Evolutionary conservation across 2,329 filamentous ascomycete species (phyloP).

Genomic region (Lojkania enalia): DNA sequence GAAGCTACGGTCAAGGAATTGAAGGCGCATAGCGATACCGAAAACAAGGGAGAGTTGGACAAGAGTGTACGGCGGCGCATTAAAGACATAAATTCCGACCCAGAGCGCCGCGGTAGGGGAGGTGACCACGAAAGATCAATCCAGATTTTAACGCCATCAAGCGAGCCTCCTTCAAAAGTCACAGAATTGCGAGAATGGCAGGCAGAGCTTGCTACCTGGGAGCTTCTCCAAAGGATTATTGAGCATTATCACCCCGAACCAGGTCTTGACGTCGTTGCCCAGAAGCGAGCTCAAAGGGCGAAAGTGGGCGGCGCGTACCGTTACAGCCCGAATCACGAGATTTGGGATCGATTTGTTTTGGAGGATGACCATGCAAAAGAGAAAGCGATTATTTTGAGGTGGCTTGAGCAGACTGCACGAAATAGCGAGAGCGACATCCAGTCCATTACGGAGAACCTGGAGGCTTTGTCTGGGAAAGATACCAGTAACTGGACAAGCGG

Average conservation of each 20-base stretch:
- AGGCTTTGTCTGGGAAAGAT: slow-evolving; percentile 70
- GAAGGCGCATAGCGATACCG: slow-evolving; percentile 49
- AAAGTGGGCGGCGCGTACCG: slow-evolving; percentile 38
- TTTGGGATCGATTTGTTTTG: slow-evolving; percentile 75
- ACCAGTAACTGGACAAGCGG: slow-evolving; percentile 75
- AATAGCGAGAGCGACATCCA: slow-evolving; percentile 71
- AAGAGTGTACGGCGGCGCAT: slow-evolving; percentile 39
- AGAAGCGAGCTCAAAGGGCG: slow-evolving; percentile 38
- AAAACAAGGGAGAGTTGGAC: slow-evolving; percentile 36
- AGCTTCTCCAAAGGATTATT: slow-evolving; percentile 75
- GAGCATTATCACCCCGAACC: slow-evolving; percentile 62
- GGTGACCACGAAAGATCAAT: slow-evolving; percentile 22
- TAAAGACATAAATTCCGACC: slow-evolving; percentile 31
- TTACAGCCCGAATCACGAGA: slow-evolving; percentile 64
- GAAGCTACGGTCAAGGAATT: slow-evolving; percentile 53
- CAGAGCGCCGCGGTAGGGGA: slow-evolving; percentile 15
- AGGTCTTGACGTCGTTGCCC: slow-evolving; percentile 33
- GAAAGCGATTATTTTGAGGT: slow-evolving; percentile 78
- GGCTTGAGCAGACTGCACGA: slow-evolving; percentile 79
- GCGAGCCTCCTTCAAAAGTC: slow-evolving; percentile 37
- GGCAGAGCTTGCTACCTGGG: slow-evolving; percentile 88
- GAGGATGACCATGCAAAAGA: slow-evolving; percentile 75
- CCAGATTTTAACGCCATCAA: slow-evolving; percentile 21
- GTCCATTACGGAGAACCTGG: slow-evolving; percentile 70
- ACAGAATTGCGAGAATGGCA: slow-evolving; percentile 68